Base-by-base conservation (phyloP, 2,329 filamentous ascomycete genomes). In the Botrytis byssoidea region DNA sequence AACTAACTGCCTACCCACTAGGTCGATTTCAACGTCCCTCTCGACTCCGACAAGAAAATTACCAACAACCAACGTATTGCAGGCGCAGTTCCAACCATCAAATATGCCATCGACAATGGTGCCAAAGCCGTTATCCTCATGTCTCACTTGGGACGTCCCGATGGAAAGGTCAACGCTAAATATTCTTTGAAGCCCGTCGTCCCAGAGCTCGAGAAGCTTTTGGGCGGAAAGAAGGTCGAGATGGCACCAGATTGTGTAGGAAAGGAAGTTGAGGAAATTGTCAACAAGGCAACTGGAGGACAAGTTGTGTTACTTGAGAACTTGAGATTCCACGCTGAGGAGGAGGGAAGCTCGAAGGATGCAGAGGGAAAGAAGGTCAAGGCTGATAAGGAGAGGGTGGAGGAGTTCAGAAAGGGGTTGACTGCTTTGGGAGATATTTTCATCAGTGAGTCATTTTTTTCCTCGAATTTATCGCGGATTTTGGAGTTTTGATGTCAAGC, bases 11-110 rank as follows among this genome's bases (percentile, higher is more conserved):
- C 18, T 48, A 71, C 16, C 51, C 66, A 60, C 70, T 81, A 97
- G 95, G 95, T 99, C 84, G 96, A 99, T 90, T 99, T 99, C 91
- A 99, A 99, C 86, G 97, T 99, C 74, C 96, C 96, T 77, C 94
- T 99, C 82, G 94, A 99, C 83, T 89, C 87, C 79, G 88, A 96
- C 83, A 97, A 94, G 87, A 95, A 97, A 73, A 90, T 99, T 84
- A 98, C 96, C 84, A 99, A 99, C 90, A 94, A 92, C 86, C 96
- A 99, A 88, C 95, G 96, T 84, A 99, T 99, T 82, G 95, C 94
- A 81, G 97, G 96, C 82, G 96, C 96, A 81, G 86, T 97, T 77
- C 94, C 94, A 81, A 97, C 95, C 81, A 97, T 98, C 88, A 97
- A 97, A 87, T 91, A 97, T 84, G 94, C 94, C 82, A 86, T 96